Evolutionary conservation across 208 protist genomes (phyloP), one percentile per base, ranked within the genome.

Genomic region (Leptomonas seymouri): DNA sequence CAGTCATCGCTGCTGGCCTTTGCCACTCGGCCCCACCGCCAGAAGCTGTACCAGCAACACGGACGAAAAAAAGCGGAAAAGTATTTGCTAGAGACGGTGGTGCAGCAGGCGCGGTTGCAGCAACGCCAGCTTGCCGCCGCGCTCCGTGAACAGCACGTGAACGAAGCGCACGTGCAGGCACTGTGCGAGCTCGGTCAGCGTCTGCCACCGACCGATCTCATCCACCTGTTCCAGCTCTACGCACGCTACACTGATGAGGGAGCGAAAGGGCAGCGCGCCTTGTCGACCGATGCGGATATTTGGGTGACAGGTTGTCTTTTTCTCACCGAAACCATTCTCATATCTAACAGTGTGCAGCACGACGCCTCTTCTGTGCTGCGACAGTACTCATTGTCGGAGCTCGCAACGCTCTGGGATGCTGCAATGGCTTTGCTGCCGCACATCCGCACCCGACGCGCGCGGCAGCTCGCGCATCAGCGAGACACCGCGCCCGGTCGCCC

Each of bases 1-100:
- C 71, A 84, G 50, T 89, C 68, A 45, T 84, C 80, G 16, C 81
- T 96, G 58, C 74, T 91, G 46, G 80, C 81, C 41, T 96, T 93
- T 48, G 81, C 86, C 8, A 94, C 91, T 12, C 78, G 83, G 20
- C 50, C 70, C 12, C 91, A 96, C 48, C 77, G 86, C 7, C 31
- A 57, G 20, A 86, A 90, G 55, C 73, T 93, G n/a, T 71, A 67
- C 48, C 56, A 69, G n/a, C 67, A 67, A 30, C 77, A 86, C 62
- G 44, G 77, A 15, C 51, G 25, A 21, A 20, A 66, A 20, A 6
- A 61, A 0, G 82, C 69, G n/a, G 78, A 80, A 67, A 31, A 42
- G 27, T 86, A 79, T 48, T 23, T 93, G 16, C 66, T 89, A n/a
- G 72, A 82, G 6, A 93, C 79, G 16, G 77, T 86, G 54, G 74